Conservation (phyloP, 2,329 filamentous ascomycete genomes). For the Tolypocladium endophyticum region DNA sequence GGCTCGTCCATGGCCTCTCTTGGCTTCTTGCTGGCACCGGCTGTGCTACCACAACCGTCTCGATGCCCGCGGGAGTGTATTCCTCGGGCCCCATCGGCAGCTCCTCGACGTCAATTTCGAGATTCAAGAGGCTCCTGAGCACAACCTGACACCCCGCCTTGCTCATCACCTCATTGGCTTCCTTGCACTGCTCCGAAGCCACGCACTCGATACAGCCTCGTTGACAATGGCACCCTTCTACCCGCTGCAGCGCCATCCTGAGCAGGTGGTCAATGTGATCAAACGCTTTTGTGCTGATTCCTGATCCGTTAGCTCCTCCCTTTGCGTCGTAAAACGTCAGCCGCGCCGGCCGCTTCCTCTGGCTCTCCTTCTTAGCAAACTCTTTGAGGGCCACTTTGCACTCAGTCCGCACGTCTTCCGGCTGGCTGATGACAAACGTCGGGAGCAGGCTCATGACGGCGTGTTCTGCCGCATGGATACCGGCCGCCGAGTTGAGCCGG, state of each 20-base stretch:
- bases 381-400: constrained; percentile 88
- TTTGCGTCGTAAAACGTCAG: constrained; percentile 94
- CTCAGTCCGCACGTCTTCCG: constrained; percentile 87
- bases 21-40: constrained; percentile 39
- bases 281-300: constrained; percentile 87
- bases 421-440: constrained; percentile 81
- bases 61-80: constrained; percentile 58
- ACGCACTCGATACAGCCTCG: constrained; percentile 88
- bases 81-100: constrained; percentile 78
- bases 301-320: constrained; percentile 71
- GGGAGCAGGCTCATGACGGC: constrained; percentile 79
- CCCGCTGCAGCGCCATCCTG: constrained; percentile 61
- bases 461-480: constrained; percentile 92
- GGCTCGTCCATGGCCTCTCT: background rate
- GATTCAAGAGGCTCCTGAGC: constrained; percentile 61
- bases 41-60: constrained; percentile 69
- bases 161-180: constrained; percentile 86
- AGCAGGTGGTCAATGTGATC: constrained; percentile 80
- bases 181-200: constrained; percentile 71
- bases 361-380: constrained; percentile 59
- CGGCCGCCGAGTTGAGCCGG: constrained; percentile 71
- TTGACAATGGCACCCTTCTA: constrained; percentile 65
- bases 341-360: constrained; percentile 73
- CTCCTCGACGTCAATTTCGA: constrained; percentile 71
- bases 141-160: constrained; percentile 81